These are phyloP conservation scores for Metarhizium rileyi DNA, from an alignment of 2,329 filamentous ascomycete genomes.

Conservation along the genomic window DNA sequence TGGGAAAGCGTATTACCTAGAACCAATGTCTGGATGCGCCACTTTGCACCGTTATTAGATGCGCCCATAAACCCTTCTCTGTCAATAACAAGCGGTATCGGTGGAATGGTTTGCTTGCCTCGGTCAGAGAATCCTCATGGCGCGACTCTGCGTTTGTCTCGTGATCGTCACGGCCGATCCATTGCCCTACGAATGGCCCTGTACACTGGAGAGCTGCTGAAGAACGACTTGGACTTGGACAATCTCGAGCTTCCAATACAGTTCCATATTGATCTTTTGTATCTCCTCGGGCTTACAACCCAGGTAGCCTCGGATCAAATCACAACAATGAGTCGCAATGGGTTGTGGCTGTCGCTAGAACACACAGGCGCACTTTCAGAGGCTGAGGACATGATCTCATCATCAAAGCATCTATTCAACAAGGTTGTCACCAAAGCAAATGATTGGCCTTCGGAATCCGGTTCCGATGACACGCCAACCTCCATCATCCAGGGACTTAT, in stretches of 20 bases:
- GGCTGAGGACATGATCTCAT: conserved; percentile 33
- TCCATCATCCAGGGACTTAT: conserved; percentile 32
- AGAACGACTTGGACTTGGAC: conserved; percentile 28
- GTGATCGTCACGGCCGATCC: conserved; percentile 62
- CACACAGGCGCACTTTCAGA: conserved; percentile 25
- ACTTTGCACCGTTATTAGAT: conserved; percentile 46
- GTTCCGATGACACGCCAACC: conserved; percentile 21
- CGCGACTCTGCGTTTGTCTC: conserved; percentile 21
- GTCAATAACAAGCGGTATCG: conserved; percentile 63
- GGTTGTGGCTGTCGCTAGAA: conserved; percentile 35
- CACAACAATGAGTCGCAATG: conserved; percentile 31
- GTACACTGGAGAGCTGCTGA: conserved; percentile 54
- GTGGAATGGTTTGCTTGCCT: conserved; percentile 57
- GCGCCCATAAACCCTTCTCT: conserved; percentile 50
- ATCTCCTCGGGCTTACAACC: conserved; percentile 39
- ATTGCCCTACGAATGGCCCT: conserved; percentile 65
- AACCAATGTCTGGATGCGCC: conserved; percentile 52
- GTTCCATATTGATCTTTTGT: conserved; percentile 40
- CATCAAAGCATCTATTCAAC: conserved; percentile 28
- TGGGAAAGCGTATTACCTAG: conserved; percentile 51
- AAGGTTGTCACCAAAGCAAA: conserved; percentile 21
- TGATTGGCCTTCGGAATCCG: conserved; percentile 27
- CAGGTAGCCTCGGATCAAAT: conserved; percentile 47
- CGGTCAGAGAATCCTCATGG: background rate
- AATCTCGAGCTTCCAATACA: conserved; percentile 29